Conservation (phyloP, 1,139 yeast genomes). For the Diutina rugosa region DNA sequence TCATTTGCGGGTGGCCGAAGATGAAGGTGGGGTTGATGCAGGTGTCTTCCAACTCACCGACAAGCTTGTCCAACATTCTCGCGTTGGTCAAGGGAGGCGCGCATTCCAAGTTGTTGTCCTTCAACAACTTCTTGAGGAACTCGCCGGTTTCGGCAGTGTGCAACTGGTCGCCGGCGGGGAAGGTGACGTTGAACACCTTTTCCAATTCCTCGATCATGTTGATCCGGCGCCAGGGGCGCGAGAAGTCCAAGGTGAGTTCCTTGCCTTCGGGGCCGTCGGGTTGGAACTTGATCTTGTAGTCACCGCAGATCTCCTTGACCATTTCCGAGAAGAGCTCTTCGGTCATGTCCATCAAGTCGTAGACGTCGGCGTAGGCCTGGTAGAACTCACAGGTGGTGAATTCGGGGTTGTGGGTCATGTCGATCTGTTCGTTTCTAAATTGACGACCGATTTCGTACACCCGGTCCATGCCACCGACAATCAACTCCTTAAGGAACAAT, state of each 20-base stretch:
- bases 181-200: constrained; percentile 70
- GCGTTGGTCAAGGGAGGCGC: constrained; percentile 96
- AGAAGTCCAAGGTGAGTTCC: constrained; percentile 69
- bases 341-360: constrained; percentile 94
- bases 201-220: constrained; percentile 96
- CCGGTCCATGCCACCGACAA: constrained; percentile 97
- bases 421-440: constrained; percentile 98
- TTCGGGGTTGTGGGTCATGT: constrained; percentile 96
- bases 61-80: constrained; percentile 95
- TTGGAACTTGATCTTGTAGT: constrained; percentile 74
- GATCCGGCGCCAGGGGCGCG: constrained; percentile 97
- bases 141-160: constrained; percentile 91
- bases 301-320: constrained; percentile 93
- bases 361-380: constrained; percentile 89
- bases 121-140: constrained; percentile 71
- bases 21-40: constrained; percentile 96
- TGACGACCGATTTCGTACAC: constrained; percentile 98
- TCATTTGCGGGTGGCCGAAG: constrained; percentile 98
- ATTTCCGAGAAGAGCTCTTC: constrained; percentile 89
- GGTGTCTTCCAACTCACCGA: constrained; percentile 85
- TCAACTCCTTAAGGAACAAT: constrained; percentile 88
- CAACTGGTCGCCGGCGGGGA: constrained; percentile 92
- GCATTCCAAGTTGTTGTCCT: constrained; percentile 77
- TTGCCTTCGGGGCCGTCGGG: constrained; percentile 83
- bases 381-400: constrained; percentile 97